Conservation (phyloP, 108 stramenopile genomes). For the Bacterosira constricta region DNA sequence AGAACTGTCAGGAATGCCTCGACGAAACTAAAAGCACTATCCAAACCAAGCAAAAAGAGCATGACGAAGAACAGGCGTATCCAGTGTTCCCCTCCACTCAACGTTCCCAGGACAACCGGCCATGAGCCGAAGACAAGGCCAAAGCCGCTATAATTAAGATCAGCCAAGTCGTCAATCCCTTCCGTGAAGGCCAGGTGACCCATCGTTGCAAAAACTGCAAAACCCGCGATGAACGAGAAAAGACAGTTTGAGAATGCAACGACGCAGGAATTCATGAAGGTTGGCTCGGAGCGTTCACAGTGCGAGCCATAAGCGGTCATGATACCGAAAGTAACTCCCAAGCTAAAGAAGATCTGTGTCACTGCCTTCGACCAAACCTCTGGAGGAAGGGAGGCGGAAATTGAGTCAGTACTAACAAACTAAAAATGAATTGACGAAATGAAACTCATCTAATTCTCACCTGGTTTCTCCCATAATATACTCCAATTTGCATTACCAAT, state of each 20-base stretch:
- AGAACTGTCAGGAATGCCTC: constrained; percentile 47
- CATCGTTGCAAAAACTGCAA: constrained; percentile 71
- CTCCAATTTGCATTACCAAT: constrained; percentile 59
- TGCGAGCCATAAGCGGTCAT: constrained; percentile 70
- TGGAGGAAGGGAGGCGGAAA: background rate
- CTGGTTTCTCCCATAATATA: constrained; percentile 37
- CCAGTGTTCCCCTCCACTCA: constrained; percentile 59
- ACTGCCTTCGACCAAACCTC: constrained; percentile 67
- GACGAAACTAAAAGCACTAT: constrained; percentile 65
- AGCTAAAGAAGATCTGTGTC: constrained; percentile 69
- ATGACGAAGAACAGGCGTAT: constrained; percentile 60
- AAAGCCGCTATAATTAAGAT: constrained; percentile 39
- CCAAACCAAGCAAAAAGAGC: constrained; percentile 66
- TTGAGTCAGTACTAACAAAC: too few relatives aligned
- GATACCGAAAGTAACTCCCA: constrained; percentile 62
- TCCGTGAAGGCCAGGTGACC: constrained; percentile 56
- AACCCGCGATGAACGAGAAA: constrained; percentile 65
- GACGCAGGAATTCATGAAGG: constrained; percentile 56
- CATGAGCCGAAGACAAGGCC: constrained; percentile 56
- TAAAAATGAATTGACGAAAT: too few relatives aligned
- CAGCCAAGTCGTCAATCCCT: constrained; percentile 10
- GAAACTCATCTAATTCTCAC: too few relatives aligned
- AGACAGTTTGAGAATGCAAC: constrained; percentile 52
- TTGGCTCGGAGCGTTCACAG: constrained; percentile 56
- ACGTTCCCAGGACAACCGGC: constrained; percentile 61